Percentiles rank a stretch among this genome's conserved stretches.
Evolutionary conservation across 2,329 filamentous ascomycete genomes (phyloP).

Genomic region (Lecanosticta acicola): DNA sequence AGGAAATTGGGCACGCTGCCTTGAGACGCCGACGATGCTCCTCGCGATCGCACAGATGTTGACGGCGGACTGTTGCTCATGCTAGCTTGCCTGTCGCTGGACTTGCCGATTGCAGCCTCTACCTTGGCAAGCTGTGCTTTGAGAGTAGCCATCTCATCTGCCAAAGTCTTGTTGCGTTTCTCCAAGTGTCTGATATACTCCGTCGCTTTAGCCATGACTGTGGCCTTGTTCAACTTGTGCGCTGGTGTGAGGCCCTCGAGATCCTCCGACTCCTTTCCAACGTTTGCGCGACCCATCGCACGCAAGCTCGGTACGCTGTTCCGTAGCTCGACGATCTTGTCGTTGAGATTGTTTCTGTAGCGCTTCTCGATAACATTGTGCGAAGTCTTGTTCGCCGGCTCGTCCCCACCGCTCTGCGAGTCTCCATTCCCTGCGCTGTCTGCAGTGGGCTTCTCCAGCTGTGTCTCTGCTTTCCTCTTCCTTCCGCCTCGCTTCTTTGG

Average conservation of each 20-base stretch:
- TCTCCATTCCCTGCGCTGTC: conserved; percentile 44
- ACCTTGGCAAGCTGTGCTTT: conserved; percentile 62
- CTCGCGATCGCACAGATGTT: conserved; percentile 19
- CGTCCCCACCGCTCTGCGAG: conserved; percentile 31
- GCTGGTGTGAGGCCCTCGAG: conserved; percentile 64
- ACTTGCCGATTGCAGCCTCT: conserved; percentile 61
- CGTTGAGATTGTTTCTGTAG: conserved; percentile 92
- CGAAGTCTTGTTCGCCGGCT: conserved; percentile 75
- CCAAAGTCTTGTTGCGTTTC: conserved; percentile 75
- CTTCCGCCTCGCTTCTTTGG: conserved; percentile 33
- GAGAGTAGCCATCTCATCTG: conserved; percentile 74
- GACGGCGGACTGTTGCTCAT: conserved; percentile 20
- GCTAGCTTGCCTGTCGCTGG: conserved; percentile 22
- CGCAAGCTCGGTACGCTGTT: conserved; percentile 88
- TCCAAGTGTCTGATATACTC: conserved; percentile 94
- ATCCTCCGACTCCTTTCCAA: conserved; percentile 71
- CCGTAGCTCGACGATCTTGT: conserved; percentile 87
- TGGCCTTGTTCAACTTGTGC: conserved; percentile 97
- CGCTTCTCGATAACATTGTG: conserved; percentile 99
- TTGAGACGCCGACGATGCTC: conserved; percentile 26
- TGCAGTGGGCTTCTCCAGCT: conserved; percentile 17
- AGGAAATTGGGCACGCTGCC: conserved; percentile 22
- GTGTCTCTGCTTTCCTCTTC: conserved; percentile 32
- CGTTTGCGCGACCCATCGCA: conserved; percentile 59
- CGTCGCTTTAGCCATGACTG: conserved; percentile 88